Base-by-base conservation (phyloP, 208 protist species). In the Crithidia brevicula region DNA sequence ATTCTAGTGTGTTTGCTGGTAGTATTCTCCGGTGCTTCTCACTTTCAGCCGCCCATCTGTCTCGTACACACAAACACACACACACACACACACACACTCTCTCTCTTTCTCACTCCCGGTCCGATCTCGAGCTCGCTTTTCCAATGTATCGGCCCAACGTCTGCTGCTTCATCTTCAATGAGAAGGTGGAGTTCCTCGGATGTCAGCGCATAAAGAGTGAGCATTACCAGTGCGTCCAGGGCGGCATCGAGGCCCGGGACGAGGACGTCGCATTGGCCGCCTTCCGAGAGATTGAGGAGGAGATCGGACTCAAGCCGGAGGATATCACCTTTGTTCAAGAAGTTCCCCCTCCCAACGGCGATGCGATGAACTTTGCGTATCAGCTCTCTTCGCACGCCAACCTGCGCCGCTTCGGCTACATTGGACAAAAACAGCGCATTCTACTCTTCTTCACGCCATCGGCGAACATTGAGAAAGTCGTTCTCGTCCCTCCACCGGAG, bases 121-220 rank as follows among this genome's bases (percentile, higher is more conserved):
- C 10, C 15, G 36, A 16, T 40, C 15, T 40, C 36, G 36, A 40
- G 8, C 15, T 40, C 15, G 15, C 36, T 13, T 7, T 40, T 33
- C n/a, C 20, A 25, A 94, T 95, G 89, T 95, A 91, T 66, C 72
- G 89, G 18, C 67, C 45, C n/a, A 95, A 95, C 78, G 89, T 95
- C 0, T 92, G 86, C 61, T 79, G 61, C 23, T 81, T 88, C 30
- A 71, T 95, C 47, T 92, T 92, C 57, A 92, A 95, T 47, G 84
- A 92, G 69, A 69, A 76, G 16, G 69, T 67, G 18, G 54, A 83
- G 47, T 86, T 92, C 57, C 69, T 95, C 7, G 86, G 72, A 0
- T 95, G 89, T 58, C 60, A 76, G 43, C 79, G 86, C n/a, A 78
- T 86, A n/a, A 33, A 49, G 25, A 58, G 67, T 10, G 57, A 77